These are phyloP conservation scores for Plasmodium yoelii DNA, from an alignment of 169 alveolate genomes.

Conservation along the genomic window DNA sequence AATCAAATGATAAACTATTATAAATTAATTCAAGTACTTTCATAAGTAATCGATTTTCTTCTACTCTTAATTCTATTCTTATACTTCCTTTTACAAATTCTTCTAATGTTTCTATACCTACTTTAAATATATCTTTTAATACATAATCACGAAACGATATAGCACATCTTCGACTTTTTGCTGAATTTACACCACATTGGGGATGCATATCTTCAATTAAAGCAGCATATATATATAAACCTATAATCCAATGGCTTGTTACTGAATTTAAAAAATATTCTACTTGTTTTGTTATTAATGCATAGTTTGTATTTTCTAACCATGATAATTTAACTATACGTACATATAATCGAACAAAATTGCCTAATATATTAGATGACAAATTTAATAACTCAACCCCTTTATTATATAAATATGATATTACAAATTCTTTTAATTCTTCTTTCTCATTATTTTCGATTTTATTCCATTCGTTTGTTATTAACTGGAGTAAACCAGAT, in stretches of 20 bases:
- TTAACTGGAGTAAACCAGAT: constrained; percentile 87
- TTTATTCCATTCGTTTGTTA: constrained; percentile 91
- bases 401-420: constrained; percentile 90
- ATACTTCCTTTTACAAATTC: constrained; percentile 75
- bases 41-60: constrained; percentile 78
- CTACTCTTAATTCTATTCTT: constrained; percentile 64
- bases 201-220: constrained; percentile 91
- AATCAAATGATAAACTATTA: constrained; percentile 93
- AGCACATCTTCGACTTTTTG: constrained; percentile 93
- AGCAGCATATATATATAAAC: constrained; percentile 92
- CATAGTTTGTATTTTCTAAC: constrained; percentile 90
- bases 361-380: constrained; percentile 92
- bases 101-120: constrained; percentile 81
- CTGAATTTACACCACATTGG: constrained; percentile 87
- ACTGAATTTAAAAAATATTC: constrained; percentile 90
- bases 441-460: constrained; percentile 89
- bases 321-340: constrained; percentile 91
- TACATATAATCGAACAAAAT: constrained; percentile 90
- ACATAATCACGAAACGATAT: constrained; percentile 94
- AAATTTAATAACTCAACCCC: constrained; percentile 93
- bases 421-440: constrained; percentile 90
- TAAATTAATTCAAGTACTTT: constrained; percentile 92
- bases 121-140: constrained; percentile 90
- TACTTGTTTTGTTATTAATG: constrained; percentile 85
- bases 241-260: constrained; percentile 95